These are phyloP conservation scores for Cardamine chenopodiifolia DNA, from an alignment of 345 rosid genomes.

Conservation along the genomic window DNA sequence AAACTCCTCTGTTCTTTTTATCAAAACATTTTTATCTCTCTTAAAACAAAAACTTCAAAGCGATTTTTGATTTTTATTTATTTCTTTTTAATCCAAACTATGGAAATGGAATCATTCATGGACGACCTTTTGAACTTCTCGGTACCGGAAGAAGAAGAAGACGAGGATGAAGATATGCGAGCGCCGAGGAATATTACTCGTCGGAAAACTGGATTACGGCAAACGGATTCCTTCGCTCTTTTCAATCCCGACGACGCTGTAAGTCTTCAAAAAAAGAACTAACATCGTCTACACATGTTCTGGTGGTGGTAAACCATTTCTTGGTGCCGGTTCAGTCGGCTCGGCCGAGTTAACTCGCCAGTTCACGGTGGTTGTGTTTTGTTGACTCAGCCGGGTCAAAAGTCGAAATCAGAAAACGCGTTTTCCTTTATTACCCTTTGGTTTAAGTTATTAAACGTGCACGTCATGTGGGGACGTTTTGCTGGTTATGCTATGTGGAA, in stretches of 20 bases:
- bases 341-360: constrained; percentile 35
- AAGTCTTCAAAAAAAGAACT: constrained; percentile 2
- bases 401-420: constrained; percentile 36
- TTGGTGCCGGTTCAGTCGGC: constrained; percentile 28
- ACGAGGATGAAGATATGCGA: neutral
- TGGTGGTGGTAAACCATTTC: neutral
- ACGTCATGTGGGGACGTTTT: constrained; percentile 38
- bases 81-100: neutral
- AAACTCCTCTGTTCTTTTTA: constrained; percentile 29
- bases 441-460: constrained; percentile 28
- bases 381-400: constrained; percentile 46
- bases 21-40: constrained; percentile 38
- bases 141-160: constrained; percentile 35
- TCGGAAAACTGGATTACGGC: constrained; percentile 41
- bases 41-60: constrained; percentile 17
- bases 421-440: constrained; percentile 25
- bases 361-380: constrained; percentile 18
- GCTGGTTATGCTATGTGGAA: neutral
- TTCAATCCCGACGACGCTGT: constrained; percentile 37
- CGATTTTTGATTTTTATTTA: neutral
- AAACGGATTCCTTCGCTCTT: constrained; percentile 32
- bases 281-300: neutral
- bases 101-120: constrained; percentile 44
- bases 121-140: constrained; percentile 47
- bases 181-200: constrained; percentile 31